These are phyloP conservation scores for Aspergillus fumigatiaffinis DNA, from an alignment of 2,329 filamentous ascomycete species.

Conservation along the genomic window DNA sequence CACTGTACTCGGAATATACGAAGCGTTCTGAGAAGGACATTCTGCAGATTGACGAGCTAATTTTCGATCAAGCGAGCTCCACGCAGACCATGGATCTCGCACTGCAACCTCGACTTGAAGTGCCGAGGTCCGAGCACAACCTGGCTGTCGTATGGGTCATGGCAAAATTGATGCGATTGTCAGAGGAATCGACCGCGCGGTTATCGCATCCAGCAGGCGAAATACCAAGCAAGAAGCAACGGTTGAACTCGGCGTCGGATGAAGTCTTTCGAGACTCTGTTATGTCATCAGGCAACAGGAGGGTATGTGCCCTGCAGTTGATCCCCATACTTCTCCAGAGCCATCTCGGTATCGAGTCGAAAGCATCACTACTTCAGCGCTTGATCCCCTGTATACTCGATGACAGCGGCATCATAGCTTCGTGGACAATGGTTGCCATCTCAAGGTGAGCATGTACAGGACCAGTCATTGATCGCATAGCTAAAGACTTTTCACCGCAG, in stretches of 20 bases:
- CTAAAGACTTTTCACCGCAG: constrained; percentile 21
- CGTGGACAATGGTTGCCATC: constrained; percentile 82
- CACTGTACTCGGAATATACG: constrained; percentile 74
- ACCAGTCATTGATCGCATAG: not conserved
- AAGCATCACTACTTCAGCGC: constrained; percentile 54
- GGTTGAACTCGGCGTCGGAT: constrained; percentile 32
- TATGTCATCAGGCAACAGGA: constrained; percentile 35
- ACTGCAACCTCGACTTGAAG: constrained; percentile 36
- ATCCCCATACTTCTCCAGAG: constrained; percentile 50
- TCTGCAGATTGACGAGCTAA: constrained; percentile 73
- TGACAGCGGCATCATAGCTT: constrained; percentile 63
- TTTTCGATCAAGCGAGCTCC: constrained; percentile 44
- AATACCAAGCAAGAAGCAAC: constrained; percentile 32
- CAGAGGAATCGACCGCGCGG: constrained; percentile 20
- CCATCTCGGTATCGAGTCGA: constrained; percentile 48
- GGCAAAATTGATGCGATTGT: constrained; percentile 39
- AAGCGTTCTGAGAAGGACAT: constrained; percentile 66
- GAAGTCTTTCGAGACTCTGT: constrained; percentile 35
- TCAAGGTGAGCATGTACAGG: constrained; percentile 57
- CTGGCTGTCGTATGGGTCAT: constrained; percentile 40
- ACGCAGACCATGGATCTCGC: constrained; percentile 34
- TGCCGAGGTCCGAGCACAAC: constrained; percentile 33
- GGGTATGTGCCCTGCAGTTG: constrained; percentile 52
- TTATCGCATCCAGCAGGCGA: constrained; percentile 11
- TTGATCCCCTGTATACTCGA: constrained; percentile 61